These are phyloP conservation scores for Coemansia sp. DNA, from an alignment of 192 early-diverging fungal species.

Conservation along the genomic window DNA sequence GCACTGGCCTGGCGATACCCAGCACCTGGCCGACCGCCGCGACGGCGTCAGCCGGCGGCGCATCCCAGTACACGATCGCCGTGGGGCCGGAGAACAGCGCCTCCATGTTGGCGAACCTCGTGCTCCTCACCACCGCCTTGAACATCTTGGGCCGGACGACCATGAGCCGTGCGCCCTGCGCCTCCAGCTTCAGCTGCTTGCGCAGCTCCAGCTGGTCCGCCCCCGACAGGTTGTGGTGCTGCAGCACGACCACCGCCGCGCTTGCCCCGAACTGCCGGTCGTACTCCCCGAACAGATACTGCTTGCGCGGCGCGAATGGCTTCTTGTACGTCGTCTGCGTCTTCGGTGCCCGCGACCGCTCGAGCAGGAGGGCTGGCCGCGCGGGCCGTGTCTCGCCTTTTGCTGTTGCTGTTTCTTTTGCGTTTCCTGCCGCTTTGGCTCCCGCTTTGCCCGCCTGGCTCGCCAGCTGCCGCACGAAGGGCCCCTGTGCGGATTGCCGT, in stretches of 20 bases:
- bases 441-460: neutral
- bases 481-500: neutral
- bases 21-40: conserved; percentile 32
- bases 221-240: conserved; percentile 52
- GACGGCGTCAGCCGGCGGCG: neutral
- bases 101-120: conserved; percentile 37
- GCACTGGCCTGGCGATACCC: conserved; percentile 21
- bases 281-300: conserved; percentile 50
- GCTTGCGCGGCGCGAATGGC: conserved; percentile 53
- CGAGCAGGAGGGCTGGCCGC: conserved; percentile 10
- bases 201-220: conserved; percentile 36
- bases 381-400: neutral
- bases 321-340: conserved; percentile 50
- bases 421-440: too few species aligned
- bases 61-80: conserved; percentile 39
- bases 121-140: conserved; percentile 49
- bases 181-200: conserved; percentile 24
- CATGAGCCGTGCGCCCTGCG: conserved; percentile 36
- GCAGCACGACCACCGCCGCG: conserved; percentile 34
- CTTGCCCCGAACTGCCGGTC: conserved; percentile 33
- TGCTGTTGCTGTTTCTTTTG: neutral
- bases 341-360: conserved; percentile 41
- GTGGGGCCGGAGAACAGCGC: conserved; percentile 48
- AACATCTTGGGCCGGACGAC: conserved; percentile 48
- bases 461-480: neutral